A percentile compares a stretch with the other conserved stretches of the same genome.
These are phyloP conservation scores for Larix kaempferi DNA, from an alignment of 75 land plant species.

Conservation along the genomic window DNA sequence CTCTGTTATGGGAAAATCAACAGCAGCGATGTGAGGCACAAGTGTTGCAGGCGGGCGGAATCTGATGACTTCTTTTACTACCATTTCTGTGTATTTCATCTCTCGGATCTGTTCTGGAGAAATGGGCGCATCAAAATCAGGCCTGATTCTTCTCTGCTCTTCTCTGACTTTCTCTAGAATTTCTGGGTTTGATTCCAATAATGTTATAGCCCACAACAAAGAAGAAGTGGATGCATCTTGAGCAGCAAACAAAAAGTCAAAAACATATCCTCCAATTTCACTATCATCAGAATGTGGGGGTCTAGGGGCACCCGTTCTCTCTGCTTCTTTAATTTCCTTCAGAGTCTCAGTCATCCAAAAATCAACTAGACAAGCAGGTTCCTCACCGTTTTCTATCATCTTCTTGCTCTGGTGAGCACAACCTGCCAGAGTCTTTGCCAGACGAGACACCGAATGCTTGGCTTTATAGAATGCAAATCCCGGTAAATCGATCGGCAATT, in stretches of 20 bases:
- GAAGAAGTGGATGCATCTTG: slow-evolving; percentile 97
- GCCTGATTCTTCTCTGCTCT: slow-evolving; percentile 53
- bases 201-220: slow-evolving; percentile 73
- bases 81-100: slow-evolving; percentile 87
- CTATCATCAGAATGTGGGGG: slow-evolving; percentile 25
- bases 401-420: slow-evolving; percentile 63
- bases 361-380: slow-evolving; percentile 83
- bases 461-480: slow-evolving; percentile 84
- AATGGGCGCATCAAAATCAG: slow-evolving; percentile 33
- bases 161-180: slow-evolving; percentile 58
- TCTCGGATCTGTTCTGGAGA: slow-evolving; percentile 49
- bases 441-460: slow-evolving; percentile 59
- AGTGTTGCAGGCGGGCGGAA: slow-evolving; percentile 82
- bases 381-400: slow-evolving; percentile 38
- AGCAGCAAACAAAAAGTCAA: slow-evolving; percentile 96
- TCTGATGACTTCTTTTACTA: slow-evolving; percentile 84
- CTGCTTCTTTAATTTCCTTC: slow-evolving; percentile 35
- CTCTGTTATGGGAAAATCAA: slow-evolving; percentile 65
- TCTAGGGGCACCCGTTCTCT: slow-evolving; percentile 8
- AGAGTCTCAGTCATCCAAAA: slow-evolving; percentile 79
- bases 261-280: slow-evolving; percentile 37
- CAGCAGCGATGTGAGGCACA: slow-evolving; percentile 83
- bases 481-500: slow-evolving; percentile 76
- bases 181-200: slow-evolving; percentile 78
- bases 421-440: slow-evolving; percentile 45